phyloP scores from a whole-genome alignment of 306 rosid genomes.

The Rosa rugosa region DNA sequence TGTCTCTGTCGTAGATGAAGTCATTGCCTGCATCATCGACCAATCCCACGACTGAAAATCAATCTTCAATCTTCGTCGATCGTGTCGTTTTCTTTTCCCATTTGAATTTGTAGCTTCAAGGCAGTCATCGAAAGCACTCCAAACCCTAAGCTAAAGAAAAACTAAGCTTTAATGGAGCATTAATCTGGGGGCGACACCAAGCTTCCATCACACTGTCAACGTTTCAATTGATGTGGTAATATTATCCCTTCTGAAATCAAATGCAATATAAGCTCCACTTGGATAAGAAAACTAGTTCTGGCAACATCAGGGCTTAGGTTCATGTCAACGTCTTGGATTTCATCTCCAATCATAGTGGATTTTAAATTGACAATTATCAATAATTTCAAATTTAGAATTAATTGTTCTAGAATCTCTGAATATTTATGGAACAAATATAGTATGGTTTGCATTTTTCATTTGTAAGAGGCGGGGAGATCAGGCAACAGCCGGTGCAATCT shows the following conservation, averaged over 20 bases:
- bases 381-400: neutral
- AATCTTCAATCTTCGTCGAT: neutral
- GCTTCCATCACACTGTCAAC: slow-evolving; percentile 12
- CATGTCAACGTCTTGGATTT: slow-evolving; percentile 8
- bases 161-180: slow-evolving; percentile 1
- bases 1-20: slow-evolving; percentile 45
- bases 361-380: neutral
- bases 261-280: slow-evolving; percentile 19
- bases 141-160: slow-evolving; percentile 36
- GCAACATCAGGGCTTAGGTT: slow-evolving; percentile 16
- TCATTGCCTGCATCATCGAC: slow-evolving; percentile 47
- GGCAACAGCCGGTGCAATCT: slow-evolving; percentile 11
- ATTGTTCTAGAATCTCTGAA: neutral
- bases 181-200: slow-evolving; percentile 25
- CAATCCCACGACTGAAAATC: slow-evolving; percentile 27
- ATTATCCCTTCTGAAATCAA: slow-evolving; percentile 22
- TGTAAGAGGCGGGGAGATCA: neutral
- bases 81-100: slow-evolving; percentile 35
- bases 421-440: neutral
- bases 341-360: neutral
- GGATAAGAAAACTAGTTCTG: neutral
- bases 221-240: neutral
- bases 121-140: slow-evolving; percentile 28
- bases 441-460: neutral
- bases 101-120: slow-evolving; percentile 29